Evolutionary conservation across 2,329 filamentous ascomycete genomes (phyloP), one percentile per base, ranked within the genome.

Genomic region (Pyricularia grisea): DNA sequence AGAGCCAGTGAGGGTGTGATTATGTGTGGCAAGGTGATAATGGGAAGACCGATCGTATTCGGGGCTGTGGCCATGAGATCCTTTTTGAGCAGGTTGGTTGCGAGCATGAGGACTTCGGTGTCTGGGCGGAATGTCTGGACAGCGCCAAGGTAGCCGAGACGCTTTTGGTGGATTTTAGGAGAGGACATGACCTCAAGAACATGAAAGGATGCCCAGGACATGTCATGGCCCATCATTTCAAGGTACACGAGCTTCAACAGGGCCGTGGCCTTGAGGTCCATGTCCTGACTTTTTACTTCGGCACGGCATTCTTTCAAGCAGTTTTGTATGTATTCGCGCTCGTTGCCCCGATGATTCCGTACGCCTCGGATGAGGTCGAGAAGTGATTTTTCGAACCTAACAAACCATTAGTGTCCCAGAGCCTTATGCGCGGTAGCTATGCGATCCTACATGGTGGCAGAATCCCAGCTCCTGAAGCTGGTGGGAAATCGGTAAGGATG

Each of bases 171-270:
- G 78, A 97, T 97, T 78, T 97, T 98, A 66, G 91, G 85, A 58
- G 93, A 97, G 55, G 94, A 97, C 95, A 99, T 99, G 81, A 99
- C 95, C 81, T 99, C 95, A 66, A 99, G 89, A 68, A 98, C 94
- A 78, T 99, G 92, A 81, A 99, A 99, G 14, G 94, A 94, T 4
- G 95, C 95, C 95, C 95, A 99, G 3, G 94, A 97, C 95, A 99
- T 99, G 80, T 98, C 95, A 78, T 98, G 92, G 17, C 95, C 95
- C 74, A 98, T 94, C 95, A 99, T 99, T 79, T 99, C 95, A 73
- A 99, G 88, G 78, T 99, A 99, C 68, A 97, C 90, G 74, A 99
- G 87, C 83, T 99, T 99, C 76, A 99, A 84, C 68, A 99, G 85
- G 65, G 95, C 95, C 42, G 93, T 98, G 25, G 95, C 94, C 84